Conservation (phyloP, 2,329 filamentous ascomycete species). For the Elsinoe batatas region DNA sequence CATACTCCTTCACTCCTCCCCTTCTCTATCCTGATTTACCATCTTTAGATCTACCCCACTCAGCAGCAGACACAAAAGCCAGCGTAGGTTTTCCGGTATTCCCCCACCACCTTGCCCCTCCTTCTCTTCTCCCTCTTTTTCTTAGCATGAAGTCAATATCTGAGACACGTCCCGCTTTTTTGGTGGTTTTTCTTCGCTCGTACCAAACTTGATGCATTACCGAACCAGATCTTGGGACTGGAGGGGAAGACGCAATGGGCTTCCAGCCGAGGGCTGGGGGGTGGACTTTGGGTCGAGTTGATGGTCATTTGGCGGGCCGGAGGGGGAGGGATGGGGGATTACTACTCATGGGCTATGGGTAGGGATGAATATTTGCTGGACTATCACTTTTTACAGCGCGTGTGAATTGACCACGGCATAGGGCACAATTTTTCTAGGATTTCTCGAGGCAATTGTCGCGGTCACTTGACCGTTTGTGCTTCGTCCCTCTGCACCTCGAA, state of each 20-base stretch:
- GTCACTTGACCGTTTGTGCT: too few species aligned
- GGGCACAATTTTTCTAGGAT: too few species aligned
- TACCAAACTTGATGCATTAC: background rate
- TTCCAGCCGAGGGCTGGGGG: background rate
- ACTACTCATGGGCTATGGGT: background rate
- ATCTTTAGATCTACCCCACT: too few species aligned
- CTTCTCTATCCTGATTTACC: background rate
- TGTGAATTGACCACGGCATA: too few species aligned
- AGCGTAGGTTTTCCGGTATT: background rate
- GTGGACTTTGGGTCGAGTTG: background rate
- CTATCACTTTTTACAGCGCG: too few species aligned
- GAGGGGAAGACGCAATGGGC: background rate
- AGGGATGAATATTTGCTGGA: too few species aligned
- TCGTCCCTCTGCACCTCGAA: too few species aligned
- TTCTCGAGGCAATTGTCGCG: too few species aligned
- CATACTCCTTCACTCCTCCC: background rate
- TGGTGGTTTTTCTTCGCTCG: background rate
- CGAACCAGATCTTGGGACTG: too few species aligned
- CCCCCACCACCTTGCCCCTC: background rate
- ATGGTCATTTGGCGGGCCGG: background rate
- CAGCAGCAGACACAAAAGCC: too few species aligned
- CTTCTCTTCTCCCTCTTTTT: too few species aligned
- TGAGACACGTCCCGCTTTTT: slow-evolving; percentile 1
- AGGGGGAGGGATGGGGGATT: too few species aligned
- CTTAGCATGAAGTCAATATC: slow-evolving; percentile 10